Base-by-base conservation (phyloP, 495 filamentous ascomycete genomes). In the Poronia punctata region DNA sequence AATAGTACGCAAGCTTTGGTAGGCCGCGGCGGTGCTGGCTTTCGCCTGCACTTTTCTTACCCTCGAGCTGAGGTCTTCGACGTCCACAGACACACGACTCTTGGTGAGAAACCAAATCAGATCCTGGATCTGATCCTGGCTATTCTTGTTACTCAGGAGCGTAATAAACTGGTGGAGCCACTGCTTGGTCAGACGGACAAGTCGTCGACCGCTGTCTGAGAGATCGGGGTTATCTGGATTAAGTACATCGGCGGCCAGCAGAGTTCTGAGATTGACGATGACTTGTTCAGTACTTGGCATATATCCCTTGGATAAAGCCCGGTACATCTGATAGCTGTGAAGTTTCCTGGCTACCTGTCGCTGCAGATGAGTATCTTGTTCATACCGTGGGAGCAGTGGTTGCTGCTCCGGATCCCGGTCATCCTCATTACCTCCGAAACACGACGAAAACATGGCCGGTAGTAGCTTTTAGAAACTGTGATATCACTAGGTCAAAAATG, bases 261-360 rank as follows among this genome's bases (percentile, higher is more conserved):
- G 61, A 21, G 82, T 87, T 24, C 88, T 79, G 1, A 97, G 71
- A 52, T 94, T 92, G 58, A 80, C 66, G 53, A 88, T 83, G 43
- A 71, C 48, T 54, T 97, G 90, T 48, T 94, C 86, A 7, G 82
- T 95, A 2, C 84, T 86, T 17, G 90, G 90, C 83, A 95, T 88
- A 63, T 81, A 95, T 1, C 90, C 90, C 47, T 88, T 79, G 11
- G 76, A 75, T 11, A 97, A 59, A 43, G 90, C 90, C 31, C 86
- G 75, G 20, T 85, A 46, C 86, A 94, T 92, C 66, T 94, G 88
- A 57, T 95, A 95, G 40, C 79, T 80, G 62, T 95, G 90, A 42
- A 95, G 71, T 65, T 95, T 95, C 56, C 84, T 78, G 53, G 88
- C 86, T 29, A 89, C 67, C 35, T 72, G 66, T 22, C 82, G 72